Evolutionary conservation across 768 basidiomycete genomes (phyloP), one percentile per base, ranked within the genome.

Genomic region (Royoungia palumana): DNA sequence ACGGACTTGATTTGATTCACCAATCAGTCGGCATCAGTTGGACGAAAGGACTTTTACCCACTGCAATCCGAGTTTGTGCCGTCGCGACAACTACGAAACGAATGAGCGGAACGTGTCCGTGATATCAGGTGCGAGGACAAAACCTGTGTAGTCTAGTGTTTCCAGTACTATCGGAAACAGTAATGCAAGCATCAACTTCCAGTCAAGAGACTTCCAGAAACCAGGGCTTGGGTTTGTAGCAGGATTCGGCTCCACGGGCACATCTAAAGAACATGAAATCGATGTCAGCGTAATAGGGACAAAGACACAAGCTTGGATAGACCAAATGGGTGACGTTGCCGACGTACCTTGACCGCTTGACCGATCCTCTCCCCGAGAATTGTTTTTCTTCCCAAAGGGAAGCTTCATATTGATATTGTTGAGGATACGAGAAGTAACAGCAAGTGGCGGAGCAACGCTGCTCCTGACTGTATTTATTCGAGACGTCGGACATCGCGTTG

Each of bases 61-160:
- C 75, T 10, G 77, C 78, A 49, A 79, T 79, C 30, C 71, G 72
- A 25, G 73, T 62, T 47, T 79, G 78, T 4, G 79, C 75, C 13
- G 77, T 79, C 5, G 78, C 77, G 25, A 79, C 75, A 2, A 78
- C 78, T 75, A 46, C 41, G 39, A 22, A 39, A 16, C 22, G 14
- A 11, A 6, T 37, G 28, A 28, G 28, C 28, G 28, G 28, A 12
- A 28, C 28, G 28, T 12, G 28, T 10, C 12, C 14, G 30, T 28
- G 6, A 45, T 5, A 22, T 9, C 17, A 32, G 28, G 34, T 39
- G 40, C 2, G 21, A 36, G 16, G 4, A 19, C 46, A 47, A 19
- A 37, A 56, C 64, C 55, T 3, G 66, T 68, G 44, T 66, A 66
- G 39, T 66, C 65, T 2, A 68, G 47, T 0, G 66, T 66, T 41